Evolutionary conservation across 208 protist genomes (phyloP).

Genomic region (Wallacemonas collosoma): DNA sequence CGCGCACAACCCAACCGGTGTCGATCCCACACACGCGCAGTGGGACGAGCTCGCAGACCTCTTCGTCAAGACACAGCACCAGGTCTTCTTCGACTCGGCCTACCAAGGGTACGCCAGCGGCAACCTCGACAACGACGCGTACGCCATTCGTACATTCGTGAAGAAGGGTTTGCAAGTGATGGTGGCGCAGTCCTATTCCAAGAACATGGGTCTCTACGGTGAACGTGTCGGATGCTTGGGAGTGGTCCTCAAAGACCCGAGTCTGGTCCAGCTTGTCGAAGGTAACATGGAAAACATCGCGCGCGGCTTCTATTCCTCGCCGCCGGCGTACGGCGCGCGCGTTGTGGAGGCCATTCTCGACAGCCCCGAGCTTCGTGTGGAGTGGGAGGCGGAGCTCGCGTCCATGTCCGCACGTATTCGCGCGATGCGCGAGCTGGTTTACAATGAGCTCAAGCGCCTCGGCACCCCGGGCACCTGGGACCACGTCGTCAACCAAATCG

Average conservation of each 20-base stretch:
- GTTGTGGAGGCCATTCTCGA: slow-evolving; percentile 93
- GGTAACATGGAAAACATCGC: slow-evolving; percentile 81
- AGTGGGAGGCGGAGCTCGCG: slow-evolving; percentile 94
- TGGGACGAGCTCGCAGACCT: slow-evolving; percentile 94
- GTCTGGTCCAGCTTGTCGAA: slow-evolving; percentile 83
- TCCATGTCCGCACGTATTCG: slow-evolving; percentile 86
- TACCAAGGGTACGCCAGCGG: slow-evolving; percentile 98
- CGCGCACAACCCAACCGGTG: slow-evolving; percentile 99
- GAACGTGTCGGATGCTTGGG: slow-evolving; percentile 93
- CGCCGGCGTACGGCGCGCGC: slow-evolving; percentile 95
- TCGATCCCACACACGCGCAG: slow-evolving; percentile 95
- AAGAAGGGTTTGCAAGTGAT: slow-evolving; percentile 80
- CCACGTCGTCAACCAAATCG: slow-evolving; percentile 96
- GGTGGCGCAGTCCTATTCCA: slow-evolving; percentile 96
- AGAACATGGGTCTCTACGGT: slow-evolving; percentile 98
- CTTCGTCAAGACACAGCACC: slow-evolving; percentile 75
- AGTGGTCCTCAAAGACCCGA: slow-evolving; percentile 61
- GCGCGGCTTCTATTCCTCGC: slow-evolving; percentile 95
- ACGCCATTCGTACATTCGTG: slow-evolving; percentile 79
- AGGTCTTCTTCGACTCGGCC: slow-evolving; percentile 97
- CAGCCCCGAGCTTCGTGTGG: slow-evolving; percentile 57
- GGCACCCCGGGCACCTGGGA: slow-evolving; percentile 92
- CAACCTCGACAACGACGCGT: slow-evolving; percentile 94
- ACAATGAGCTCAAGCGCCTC: slow-evolving; percentile 67
- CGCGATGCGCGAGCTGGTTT: slow-evolving; percentile 77